Conservation (phyloP, 768 basidiomycete genomes). For the Mrakia hoshinonis region DNA sequence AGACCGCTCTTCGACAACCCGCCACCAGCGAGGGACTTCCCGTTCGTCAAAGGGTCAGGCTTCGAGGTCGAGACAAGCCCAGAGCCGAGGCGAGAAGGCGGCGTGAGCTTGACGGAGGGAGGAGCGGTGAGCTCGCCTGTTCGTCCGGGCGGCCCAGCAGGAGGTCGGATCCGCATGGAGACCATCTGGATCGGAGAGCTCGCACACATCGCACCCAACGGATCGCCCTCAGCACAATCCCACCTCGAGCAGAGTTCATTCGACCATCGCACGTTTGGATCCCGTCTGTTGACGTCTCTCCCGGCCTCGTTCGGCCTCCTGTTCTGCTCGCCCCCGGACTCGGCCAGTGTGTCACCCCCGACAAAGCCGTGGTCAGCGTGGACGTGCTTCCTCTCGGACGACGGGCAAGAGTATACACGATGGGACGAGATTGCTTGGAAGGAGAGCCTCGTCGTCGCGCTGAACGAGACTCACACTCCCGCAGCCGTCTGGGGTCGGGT, state of each 20-base stretch:
- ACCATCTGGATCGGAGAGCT: constrained; percentile 25
- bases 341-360: not conserved
- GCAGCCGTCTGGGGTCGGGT: constrained; percentile 10
- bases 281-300: not conserved
- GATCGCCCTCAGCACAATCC: not conserved
- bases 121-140: not conserved
- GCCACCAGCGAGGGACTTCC: constrained; percentile 45
- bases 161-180: constrained; percentile 9
- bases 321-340: not conserved
- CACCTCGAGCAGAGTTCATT: not conserved
- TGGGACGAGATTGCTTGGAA: constrained; percentile 12
- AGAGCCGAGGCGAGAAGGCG: not conserved
- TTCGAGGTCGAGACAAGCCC: not conserved
- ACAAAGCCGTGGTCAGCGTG: not conserved
- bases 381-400: constrained; percentile 11
- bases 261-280: not conserved
- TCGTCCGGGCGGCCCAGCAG: not conserved
- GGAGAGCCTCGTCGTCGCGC: not conserved
- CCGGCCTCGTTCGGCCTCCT: not conserved
- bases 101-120: not conserved
- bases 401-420: not conserved
- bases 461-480: not conserved
- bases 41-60: not conserved
- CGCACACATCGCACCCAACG: not conserved
- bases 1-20: constrained; percentile 46